Conservation (phyloP, 2,329 filamentous ascomycete species). For the Periconia digitata region DNA sequence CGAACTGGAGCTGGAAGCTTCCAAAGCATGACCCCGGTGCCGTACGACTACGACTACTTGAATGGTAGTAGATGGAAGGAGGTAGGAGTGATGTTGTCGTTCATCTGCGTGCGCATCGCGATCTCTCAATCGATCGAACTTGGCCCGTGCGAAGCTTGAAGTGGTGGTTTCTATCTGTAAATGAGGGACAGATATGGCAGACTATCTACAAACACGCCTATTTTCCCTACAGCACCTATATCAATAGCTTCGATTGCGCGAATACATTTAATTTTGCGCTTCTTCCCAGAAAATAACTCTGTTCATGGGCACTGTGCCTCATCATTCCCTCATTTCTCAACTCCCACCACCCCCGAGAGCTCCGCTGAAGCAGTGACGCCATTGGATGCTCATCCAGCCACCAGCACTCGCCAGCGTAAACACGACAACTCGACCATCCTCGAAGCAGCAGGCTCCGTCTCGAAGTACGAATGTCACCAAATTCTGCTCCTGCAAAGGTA, state of each 20-base stretch:
- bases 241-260: too few relatives aligned
- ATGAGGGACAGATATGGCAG: too few relatives aligned
- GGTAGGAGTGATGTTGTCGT: background rate
- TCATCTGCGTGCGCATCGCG: too few relatives aligned
- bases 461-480: slow-evolving; percentile 27
- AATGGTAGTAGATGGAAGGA: background rate
- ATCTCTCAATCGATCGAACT: background rate
- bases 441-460: too few relatives aligned
- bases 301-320: background rate
- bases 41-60: background rate
- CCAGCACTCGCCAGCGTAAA: background rate
- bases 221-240: too few relatives aligned
- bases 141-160: background rate
- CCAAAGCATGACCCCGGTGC: slow-evolving; percentile 18
- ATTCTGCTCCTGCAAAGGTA: slow-evolving; percentile 40
- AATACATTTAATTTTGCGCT: too few relatives aligned
- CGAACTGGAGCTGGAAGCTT: slow-evolving; percentile 25
- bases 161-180: too few relatives aligned
- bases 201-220: too few relatives aligned
- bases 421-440: background rate
- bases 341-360: background rate
- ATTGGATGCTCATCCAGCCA: background rate
- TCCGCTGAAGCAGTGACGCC: slow-evolving; percentile 6
- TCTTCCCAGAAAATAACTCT: too few relatives aligned
- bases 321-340: background rate